Evolutionary conservation across 2,329 filamentous ascomycete genomes (phyloP).

Genomic region (Ambrosiella cleistominuta): DNA sequence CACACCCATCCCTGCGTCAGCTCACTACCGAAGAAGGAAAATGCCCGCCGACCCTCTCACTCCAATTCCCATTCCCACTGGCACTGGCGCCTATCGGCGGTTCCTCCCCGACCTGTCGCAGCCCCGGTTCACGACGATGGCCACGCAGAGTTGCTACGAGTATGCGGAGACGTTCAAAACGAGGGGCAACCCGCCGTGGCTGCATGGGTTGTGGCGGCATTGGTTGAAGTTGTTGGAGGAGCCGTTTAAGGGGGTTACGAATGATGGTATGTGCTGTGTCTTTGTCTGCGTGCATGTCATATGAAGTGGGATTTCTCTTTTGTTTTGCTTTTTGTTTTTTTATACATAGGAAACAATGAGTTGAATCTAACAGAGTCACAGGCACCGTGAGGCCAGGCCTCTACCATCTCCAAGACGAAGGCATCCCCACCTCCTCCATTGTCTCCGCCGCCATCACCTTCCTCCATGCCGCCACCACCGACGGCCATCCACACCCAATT

Average conservation of each 20-base stretch:
- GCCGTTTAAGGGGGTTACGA: constrained; percentile 54
- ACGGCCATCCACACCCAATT: constrained; percentile 17
- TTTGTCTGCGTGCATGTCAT: neutral
- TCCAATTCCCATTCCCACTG: neutral
- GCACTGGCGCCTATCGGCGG: constrained; percentile 12
- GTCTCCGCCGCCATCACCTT: constrained; percentile 31
- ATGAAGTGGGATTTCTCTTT: neutral
- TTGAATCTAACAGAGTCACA: constrained; percentile 16
- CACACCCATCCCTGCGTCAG: neutral
- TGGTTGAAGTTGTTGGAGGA: constrained; percentile 43
- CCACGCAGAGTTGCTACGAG: constrained; percentile 41
- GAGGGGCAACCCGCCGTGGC: constrained; percentile 44
- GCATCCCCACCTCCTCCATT: constrained; percentile 39
- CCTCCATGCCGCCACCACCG: constrained; percentile 25
- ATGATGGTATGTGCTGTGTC: constrained; percentile 32
- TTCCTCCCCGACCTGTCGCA: constrained; percentile 40
- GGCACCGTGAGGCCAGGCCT: constrained; percentile 34
- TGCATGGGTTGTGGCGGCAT: constrained; percentile 41
- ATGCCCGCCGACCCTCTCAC: neutral
- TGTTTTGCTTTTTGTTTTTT: neutral
- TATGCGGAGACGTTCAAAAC: constrained; percentile 45
- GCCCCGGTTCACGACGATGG: constrained; percentile 45
- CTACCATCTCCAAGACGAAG: constrained; percentile 46
- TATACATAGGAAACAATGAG: neutral
- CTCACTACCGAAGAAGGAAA: neutral